Conservation (phyloP, 2,329 filamentous ascomycete genomes). For the Fusarium tuaranense region DNA sequence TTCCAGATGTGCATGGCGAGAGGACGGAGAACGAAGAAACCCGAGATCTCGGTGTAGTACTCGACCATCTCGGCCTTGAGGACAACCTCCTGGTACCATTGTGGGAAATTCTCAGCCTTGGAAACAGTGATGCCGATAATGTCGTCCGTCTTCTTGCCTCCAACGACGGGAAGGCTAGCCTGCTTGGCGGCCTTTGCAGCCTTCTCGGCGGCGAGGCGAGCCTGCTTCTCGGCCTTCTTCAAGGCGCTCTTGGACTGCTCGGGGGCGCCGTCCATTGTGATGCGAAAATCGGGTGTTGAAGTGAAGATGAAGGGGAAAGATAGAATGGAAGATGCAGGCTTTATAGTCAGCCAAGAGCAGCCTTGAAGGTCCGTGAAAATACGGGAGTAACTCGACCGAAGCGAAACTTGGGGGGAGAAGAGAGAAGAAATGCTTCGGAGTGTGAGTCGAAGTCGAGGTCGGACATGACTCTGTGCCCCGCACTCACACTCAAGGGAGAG, state of each 20-base stretch:
- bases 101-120: constrained; percentile 88
- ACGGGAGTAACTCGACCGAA: constrained; percentile 25
- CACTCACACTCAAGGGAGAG: constrained; percentile 43
- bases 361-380: constrained; percentile 30
- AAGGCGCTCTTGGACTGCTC: constrained; percentile 70
- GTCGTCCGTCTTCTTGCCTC: constrained; percentile 71
- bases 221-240: constrained; percentile 75
- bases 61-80: constrained; percentile 98
- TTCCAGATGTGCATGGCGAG: constrained; percentile 76
- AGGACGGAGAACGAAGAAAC: constrained; percentile 92
- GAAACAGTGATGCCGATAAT: constrained; percentile 89
- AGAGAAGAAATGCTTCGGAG: constrained; percentile 32
- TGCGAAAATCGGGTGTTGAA: constrained; percentile 25
- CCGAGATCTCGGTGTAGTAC: constrained; percentile 94
- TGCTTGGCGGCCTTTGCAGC: constrained; percentile 72
- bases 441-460: constrained; percentile 44
- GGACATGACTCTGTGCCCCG: constrained; percentile 44
- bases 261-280: constrained; percentile 50
- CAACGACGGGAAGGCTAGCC: constrained; percentile 61
- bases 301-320: constrained; percentile 8
- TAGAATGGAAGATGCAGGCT: constrained; percentile 4
- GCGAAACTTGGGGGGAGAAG: constrained; percentile 27
- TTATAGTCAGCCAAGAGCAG: constrained; percentile 21
- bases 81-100: constrained; percentile 98
- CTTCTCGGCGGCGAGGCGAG: constrained; percentile 70